These are phyloP conservation scores for Macrolepiota fuliginosa DNA, from an alignment of 768 basidiomycete genomes.

Conservation along the genomic window DNA sequence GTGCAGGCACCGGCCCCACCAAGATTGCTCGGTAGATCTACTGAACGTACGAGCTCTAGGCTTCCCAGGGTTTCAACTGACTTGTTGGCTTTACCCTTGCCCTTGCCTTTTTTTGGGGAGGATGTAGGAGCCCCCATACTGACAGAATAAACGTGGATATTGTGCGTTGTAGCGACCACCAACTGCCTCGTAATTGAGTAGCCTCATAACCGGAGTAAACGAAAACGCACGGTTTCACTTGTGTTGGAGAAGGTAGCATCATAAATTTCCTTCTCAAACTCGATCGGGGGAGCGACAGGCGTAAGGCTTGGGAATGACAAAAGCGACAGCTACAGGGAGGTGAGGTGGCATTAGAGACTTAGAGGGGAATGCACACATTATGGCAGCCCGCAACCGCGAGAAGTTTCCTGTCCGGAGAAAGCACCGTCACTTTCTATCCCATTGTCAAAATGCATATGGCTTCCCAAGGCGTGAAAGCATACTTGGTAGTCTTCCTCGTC, in stretches of 20 bases:
- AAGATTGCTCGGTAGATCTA: conserved; percentile 52
- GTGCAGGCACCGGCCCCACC: conserved; percentile 45
- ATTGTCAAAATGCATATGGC: conserved; percentile 15
- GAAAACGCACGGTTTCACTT: conserved; percentile 47
- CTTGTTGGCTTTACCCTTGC: conserved; percentile 31
- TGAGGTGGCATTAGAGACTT: neutral
- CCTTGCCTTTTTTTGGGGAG: conserved; percentile 37
- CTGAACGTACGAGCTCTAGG: conserved; percentile 44
- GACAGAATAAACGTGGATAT: conserved; percentile 60
- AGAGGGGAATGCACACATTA: conserved; percentile 44
- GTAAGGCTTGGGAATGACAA: conserved; percentile 59
- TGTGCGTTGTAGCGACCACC: conserved; percentile 61
- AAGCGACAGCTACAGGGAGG: conserved; percentile 52
- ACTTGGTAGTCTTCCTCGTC: conserved; percentile 87
- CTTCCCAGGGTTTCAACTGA: conserved; percentile 14
- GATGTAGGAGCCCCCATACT: conserved; percentile 12
- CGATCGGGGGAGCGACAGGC: conserved; percentile 46
- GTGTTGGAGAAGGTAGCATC: conserved; percentile 71
- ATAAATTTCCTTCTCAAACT: conserved; percentile 78
- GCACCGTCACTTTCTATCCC: conserved; percentile 77
- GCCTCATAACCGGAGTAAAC: neutral
- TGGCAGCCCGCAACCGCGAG: conserved; percentile 73
- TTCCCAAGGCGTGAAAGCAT: conserved; percentile 16
- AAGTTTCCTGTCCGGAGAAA: conserved; percentile 67
- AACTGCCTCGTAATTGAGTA: conserved; percentile 40